Conservation (phyloP, 106 monocot genomes). For the Posidonia australis region DNA sequence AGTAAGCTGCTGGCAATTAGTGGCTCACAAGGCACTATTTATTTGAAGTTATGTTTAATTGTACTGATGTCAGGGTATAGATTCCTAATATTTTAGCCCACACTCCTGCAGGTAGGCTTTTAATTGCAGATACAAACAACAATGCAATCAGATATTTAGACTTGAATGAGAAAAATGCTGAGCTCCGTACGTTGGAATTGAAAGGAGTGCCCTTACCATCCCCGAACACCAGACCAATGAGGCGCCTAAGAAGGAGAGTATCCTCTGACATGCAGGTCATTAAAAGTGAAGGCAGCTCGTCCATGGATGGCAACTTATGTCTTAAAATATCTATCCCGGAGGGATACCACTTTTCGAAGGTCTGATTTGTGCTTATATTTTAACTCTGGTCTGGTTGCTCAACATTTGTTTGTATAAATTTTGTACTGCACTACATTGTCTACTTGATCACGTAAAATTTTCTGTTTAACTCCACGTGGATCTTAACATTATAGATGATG, state of each 20-base stretch:
- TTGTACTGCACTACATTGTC: neutral
- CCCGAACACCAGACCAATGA: constrained; percentile 45
- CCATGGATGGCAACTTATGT: constrained; percentile 48
- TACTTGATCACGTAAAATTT: neutral
- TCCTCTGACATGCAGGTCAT: constrained; percentile 58
- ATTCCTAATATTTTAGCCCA: neutral
- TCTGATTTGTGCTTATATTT: constrained; percentile 15
- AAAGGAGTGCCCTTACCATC: constrained; percentile 65
- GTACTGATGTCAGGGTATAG: neutral
- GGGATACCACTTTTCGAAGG: constrained; percentile 95
- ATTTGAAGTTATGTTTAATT: neutral
- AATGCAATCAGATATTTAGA: constrained; percentile 65
- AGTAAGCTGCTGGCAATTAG: neutral
- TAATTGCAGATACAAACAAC: constrained; percentile 95
- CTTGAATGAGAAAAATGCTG: constrained; percentile 46
- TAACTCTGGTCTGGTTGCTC: neutral
- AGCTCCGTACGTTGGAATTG: constrained; percentile 58
- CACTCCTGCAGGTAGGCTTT: constrained; percentile 57
- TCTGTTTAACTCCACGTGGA: neutral
- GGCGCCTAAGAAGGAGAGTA: constrained; percentile 50
- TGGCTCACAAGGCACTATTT: neutral
- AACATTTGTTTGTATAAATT: neutral
- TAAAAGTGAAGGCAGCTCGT: constrained; percentile 49
- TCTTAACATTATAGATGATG: no score
- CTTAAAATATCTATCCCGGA: constrained; percentile 58